Evolutionary conservation across 495 filamentous ascomycete genomes (phyloP).

Genomic region (Aspergillus steynii): DNA sequence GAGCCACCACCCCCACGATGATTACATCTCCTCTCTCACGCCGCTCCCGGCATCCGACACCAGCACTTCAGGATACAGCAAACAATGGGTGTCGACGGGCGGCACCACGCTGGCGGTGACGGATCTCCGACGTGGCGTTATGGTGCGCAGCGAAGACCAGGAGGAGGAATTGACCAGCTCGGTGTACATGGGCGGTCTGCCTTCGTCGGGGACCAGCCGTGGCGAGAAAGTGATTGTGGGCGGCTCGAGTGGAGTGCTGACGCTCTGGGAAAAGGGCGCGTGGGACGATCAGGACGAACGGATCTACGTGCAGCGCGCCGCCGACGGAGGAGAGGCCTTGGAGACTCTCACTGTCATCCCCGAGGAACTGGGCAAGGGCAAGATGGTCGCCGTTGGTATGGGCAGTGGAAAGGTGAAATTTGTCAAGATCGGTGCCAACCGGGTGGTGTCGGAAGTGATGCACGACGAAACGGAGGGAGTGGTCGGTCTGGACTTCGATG

Average conservation of each 20-base stretch:
- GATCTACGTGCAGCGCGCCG: slow-evolving; percentile 63
- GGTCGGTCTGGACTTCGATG: slow-evolving; percentile 76
- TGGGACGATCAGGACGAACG: slow-evolving; percentile 96
- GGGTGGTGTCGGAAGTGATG: slow-evolving; percentile 58
- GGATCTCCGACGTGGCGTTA: slow-evolving; percentile 77
- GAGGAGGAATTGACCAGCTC: slow-evolving; percentile 88
- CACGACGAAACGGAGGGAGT: slow-evolving; percentile 88
- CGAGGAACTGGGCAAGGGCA: slow-evolving; percentile 62
- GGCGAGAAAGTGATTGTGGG: slow-evolving; percentile 81
- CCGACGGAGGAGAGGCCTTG: slow-evolving; percentile 64
- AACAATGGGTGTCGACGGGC: slow-evolving; percentile 91
- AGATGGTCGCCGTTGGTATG: slow-evolving; percentile 71
- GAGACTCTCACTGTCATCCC: slow-evolving; percentile 70
- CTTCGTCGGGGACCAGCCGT: slow-evolving; percentile 59
- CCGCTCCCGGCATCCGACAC: slow-evolving; percentile 74
- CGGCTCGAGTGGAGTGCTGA: slow-evolving; percentile 74
- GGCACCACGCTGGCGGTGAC: slow-evolving; percentile 87
- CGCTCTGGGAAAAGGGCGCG: slow-evolving; percentile 87
- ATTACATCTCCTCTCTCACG: slow-evolving; percentile 89
- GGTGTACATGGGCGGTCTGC: slow-evolving; percentile 66
- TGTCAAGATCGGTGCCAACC: slow-evolving; percentile 57
- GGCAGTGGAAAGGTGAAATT: slow-evolving; percentile 67
- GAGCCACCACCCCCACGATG: slow-evolving; percentile 81
- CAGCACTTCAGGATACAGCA: slow-evolving; percentile 80
- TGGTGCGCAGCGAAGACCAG: slow-evolving; percentile 87